phyloP scores from a whole-genome alignment of 2,329 filamentous ascomycete species.

The Pseudogymnoascus sp. region DNA sequence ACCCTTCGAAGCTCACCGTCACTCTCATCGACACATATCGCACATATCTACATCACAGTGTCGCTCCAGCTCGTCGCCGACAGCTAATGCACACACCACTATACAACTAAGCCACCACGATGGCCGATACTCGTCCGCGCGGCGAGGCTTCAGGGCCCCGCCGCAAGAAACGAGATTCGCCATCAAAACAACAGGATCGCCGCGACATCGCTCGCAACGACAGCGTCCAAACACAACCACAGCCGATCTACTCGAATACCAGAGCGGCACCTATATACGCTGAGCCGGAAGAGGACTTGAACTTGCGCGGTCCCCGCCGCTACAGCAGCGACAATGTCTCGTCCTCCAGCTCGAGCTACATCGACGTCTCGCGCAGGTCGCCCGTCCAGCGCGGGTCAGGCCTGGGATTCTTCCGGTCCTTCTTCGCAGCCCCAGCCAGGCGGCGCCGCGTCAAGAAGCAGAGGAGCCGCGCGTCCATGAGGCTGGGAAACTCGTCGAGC shows the following conservation, averaged over 20 bases:
- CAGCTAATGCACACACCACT: constrained; percentile 3
- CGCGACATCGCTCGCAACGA: constrained; percentile 2
- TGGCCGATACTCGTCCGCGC: background rate
- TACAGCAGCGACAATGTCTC: constrained; percentile 25
- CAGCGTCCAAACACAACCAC: background rate
- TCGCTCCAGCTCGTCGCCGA: background rate
- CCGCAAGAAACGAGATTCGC: constrained; percentile 7
- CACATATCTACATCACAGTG: constrained; percentile 1
- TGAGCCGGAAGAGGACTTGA: constrained; percentile 2
- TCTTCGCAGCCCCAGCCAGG: constrained; percentile 56
- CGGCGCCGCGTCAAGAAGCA: constrained; percentile 38
- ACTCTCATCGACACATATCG: background rate
- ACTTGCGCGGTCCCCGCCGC: constrained; percentile 3
- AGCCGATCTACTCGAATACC: constrained; percentile 4
- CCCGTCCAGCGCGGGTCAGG: constrained; percentile 35
- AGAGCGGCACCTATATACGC: constrained; percentile 4
- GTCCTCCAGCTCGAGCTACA: constrained; percentile 50
- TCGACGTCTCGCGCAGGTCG: constrained; percentile 58
- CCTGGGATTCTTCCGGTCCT: constrained; percentile 52
- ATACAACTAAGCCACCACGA: constrained; percentile 3
- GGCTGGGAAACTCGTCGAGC: constrained; percentile 56
- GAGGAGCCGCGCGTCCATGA: constrained; percentile 45
- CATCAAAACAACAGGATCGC: constrained; percentile 7
- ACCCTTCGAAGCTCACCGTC: background rate
- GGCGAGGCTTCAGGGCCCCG: background rate